Conservation (phyloP, 169 alveolate genomes). For the Plasmodium relictum region DNA sequence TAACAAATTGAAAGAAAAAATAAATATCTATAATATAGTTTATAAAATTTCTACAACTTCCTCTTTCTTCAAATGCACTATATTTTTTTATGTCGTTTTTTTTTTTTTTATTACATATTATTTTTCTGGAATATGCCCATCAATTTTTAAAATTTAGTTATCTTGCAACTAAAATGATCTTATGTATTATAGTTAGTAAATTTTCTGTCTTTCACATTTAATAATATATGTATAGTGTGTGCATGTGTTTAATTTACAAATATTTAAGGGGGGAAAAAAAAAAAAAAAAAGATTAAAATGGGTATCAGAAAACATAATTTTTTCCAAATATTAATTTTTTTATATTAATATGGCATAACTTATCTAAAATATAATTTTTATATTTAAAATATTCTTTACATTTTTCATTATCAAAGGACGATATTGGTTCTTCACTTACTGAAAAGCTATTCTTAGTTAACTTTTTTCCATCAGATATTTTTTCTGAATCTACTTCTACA, state of each 20-base stretch:
- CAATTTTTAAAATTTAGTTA: too few relatives aligned
- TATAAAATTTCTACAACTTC: background rate
- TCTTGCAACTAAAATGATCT: too few relatives aligned
- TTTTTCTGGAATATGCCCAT: too few relatives aligned
- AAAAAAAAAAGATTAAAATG: background rate
- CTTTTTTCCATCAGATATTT: background rate
- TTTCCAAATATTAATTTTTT: conserved; percentile 36
- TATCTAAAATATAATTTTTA: conserved; percentile 56
- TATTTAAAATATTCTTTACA: background rate
- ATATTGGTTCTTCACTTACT: background rate
- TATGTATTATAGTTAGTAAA: too few relatives aligned
- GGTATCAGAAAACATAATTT: background rate
- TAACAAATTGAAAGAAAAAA: background rate
- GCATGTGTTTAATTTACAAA: background rate
- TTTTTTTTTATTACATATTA: too few relatives aligned
- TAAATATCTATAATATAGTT: background rate
- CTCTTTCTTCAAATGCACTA: too few relatives aligned
- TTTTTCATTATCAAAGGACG: background rate
- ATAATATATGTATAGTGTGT: too few relatives aligned
- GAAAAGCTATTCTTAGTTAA: background rate
- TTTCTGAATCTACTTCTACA: background rate
- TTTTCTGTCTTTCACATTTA: too few relatives aligned
- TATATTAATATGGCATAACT: conserved; percentile 32
- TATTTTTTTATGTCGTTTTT: too few relatives aligned
- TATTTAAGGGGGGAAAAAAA: background rate